Conservation (phyloP, 768 basidiomycete genomes). For the Tulasnella sp. region DNA sequence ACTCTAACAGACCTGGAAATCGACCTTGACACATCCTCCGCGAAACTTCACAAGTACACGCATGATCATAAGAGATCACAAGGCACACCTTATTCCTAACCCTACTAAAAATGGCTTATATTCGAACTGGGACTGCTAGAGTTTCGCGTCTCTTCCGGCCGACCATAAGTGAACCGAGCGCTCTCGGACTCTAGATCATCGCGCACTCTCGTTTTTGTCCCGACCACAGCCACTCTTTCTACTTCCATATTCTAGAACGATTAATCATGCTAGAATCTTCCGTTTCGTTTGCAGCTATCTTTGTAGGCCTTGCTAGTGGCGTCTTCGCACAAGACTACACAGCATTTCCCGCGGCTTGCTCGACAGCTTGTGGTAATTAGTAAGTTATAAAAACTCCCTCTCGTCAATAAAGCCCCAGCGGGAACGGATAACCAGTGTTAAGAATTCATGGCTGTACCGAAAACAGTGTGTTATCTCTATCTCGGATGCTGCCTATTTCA, state of each 20-base stretch:
- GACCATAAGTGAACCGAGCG: background rate
- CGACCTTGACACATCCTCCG: background rate
- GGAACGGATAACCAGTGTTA: background rate
- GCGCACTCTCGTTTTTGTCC: background rate
- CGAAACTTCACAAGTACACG: background rate
- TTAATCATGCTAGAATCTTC: background rate
- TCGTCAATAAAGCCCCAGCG: background rate
- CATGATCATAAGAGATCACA: background rate
- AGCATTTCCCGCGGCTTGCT: background rate
- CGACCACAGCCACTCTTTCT: background rate
- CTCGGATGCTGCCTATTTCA: background rate
- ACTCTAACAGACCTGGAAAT: background rate
- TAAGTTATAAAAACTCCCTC: background rate
- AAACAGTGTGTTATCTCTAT: background rate
- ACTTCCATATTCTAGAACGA: background rate
- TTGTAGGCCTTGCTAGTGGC: background rate
- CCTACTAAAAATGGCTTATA: background rate
- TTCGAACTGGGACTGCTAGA: background rate
- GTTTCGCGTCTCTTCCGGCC: background rate
- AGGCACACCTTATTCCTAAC: background rate
- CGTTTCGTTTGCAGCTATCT: background rate
- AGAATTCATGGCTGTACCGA: background rate
- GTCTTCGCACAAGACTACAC: conserved; percentile 14
- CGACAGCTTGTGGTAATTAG: background rate
- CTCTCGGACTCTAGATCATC: background rate